A percentile compares a stretch with the other conserved stretches of the same genome.
These are phyloP conservation scores for Linum usitatissimum DNA, from an alignment of 345 rosid species.

Conservation along the genomic window DNA sequence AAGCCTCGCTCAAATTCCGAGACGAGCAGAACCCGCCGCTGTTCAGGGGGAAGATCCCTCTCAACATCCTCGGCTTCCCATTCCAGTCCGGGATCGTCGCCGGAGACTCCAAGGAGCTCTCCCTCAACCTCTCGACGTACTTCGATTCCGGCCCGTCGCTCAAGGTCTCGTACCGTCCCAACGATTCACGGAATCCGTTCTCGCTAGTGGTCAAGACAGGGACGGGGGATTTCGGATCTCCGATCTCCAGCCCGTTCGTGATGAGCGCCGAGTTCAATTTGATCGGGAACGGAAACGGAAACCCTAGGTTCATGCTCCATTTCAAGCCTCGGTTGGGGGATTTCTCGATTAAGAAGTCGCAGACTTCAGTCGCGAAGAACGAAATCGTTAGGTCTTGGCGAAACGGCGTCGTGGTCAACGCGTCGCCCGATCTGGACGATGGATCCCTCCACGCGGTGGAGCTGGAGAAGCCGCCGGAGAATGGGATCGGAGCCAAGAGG, in stretches of 20 bases:
- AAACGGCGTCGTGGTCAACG: constrained; percentile 15
- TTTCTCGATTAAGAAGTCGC: constrained; percentile 74
- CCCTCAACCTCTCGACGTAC: constrained; percentile 62
- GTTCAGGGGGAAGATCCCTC: constrained; percentile 68
- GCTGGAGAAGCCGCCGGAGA: constrained; percentile 31
- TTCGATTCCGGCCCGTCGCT: constrained; percentile 79
- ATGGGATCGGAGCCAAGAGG: constrained; percentile 28
- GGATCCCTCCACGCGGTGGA: constrained; percentile 44
- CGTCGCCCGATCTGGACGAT: constrained; percentile 27
- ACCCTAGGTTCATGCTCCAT: constrained; percentile 84
- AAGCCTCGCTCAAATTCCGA: constrained; percentile 86
- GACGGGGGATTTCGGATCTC: constrained; percentile 72
- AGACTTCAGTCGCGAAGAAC: constrained; percentile 34
- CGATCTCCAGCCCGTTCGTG: constrained; percentile 50
- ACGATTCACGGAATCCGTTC: constrained; percentile 77
- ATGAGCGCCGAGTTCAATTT: constrained; percentile 89
- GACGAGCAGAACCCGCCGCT: constrained; percentile 85
- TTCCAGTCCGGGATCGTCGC: constrained; percentile 87
- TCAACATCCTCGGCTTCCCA: constrained; percentile 64
- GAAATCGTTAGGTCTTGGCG: constrained; percentile 3
- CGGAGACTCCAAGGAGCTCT: constrained; percentile 77
- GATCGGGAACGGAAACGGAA: constrained; percentile 31
- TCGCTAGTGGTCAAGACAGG: constrained; percentile 77
- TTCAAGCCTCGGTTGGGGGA: constrained; percentile 85
- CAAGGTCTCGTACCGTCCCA: constrained; percentile 79